phyloP scores from a whole-genome alignment of 306 rosid genomes.

The Acacia confusa region DNA sequence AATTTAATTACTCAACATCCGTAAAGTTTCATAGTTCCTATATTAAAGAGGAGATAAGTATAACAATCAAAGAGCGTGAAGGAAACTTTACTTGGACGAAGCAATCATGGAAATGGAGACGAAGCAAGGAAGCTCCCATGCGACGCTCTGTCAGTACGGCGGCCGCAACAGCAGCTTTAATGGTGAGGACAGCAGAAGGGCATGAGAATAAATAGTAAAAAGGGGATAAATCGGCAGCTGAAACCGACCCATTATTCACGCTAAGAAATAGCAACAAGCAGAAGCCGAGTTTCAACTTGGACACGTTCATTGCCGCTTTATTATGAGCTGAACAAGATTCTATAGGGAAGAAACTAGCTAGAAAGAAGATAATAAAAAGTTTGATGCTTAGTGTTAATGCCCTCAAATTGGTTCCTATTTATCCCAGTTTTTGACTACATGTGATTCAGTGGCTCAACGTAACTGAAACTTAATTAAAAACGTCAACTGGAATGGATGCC shows the following conservation, averaged over 20 bases:
- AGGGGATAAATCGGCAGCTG: conserved; percentile 42
- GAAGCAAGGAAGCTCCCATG: conserved; percentile 73
- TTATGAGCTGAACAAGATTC: not conserved
- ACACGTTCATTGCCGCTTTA: not conserved
- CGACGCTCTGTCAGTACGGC: conserved; percentile 48
- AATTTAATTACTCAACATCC: too few relatives aligned
- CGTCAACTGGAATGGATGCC: not conserved
- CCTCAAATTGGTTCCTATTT: conserved; percentile 19
- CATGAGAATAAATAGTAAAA: conserved; percentile 28
- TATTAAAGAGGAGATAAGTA: too few relatives aligned
- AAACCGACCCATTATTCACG: conserved; percentile 32
- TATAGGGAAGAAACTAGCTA: too few relatives aligned
- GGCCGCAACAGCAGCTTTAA: conserved; percentile 3
- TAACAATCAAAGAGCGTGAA: too few relatives aligned
- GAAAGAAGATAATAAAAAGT: not conserved
- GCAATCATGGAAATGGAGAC: conserved; percentile 57
- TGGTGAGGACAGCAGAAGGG: conserved; percentile 21
- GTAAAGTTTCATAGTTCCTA: too few relatives aligned
- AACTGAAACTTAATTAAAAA: not conserved
- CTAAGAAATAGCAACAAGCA: conserved; percentile 17
- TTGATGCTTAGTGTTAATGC: not conserved
- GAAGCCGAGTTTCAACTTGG: not conserved
- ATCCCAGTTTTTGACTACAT: not conserved
- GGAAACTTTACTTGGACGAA: conserved; percentile 41
- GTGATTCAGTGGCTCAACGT: conserved; percentile 27